Evolutionary conservation across 768 basidiomycete genomes (phyloP).

Genomic region (Cyclocybe cylindracea): DNA sequence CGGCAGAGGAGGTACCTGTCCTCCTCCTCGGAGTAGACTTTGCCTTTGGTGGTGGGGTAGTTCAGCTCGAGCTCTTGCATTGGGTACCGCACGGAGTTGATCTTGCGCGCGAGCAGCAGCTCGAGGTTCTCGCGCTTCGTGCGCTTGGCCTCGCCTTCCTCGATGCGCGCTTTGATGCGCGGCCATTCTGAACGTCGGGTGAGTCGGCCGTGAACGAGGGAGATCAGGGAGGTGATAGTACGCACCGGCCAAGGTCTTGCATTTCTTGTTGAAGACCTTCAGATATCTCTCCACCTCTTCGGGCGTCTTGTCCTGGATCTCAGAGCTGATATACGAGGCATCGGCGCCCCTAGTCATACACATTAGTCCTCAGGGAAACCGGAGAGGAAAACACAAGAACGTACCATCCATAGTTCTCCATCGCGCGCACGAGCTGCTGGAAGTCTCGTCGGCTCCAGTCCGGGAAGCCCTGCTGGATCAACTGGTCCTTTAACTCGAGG

Average conservation of each 20-base stretch:
- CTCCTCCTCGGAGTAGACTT: constrained; percentile 95
- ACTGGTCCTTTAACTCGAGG: constrained; percentile 73
- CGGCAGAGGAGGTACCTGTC: constrained; percentile 93
- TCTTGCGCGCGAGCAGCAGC: constrained; percentile 78
- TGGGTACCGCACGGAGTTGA: constrained; percentile 80
- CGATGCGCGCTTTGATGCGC: constrained; percentile 79
- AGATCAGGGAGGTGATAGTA: not conserved
- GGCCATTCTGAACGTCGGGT: constrained; percentile 60
- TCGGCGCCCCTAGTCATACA: constrained; percentile 53
- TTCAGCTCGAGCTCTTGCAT: constrained; percentile 97
- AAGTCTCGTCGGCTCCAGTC: constrained; percentile 94
- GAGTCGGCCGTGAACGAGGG: not conserved
- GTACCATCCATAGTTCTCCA: constrained; percentile 73
- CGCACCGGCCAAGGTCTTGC: constrained; percentile 80
- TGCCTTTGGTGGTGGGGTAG: constrained; percentile 95
- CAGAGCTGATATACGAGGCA: constrained; percentile 69
- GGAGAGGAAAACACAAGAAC: constrained; percentile 17
- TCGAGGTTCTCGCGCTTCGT: constrained; percentile 83
- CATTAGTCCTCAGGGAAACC: not conserved
- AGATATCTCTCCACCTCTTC: constrained; percentile 82
- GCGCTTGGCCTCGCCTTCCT: constrained; percentile 88
- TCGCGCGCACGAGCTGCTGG: constrained; percentile 81
- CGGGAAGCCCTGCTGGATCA: constrained; percentile 77
- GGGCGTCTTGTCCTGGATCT: constrained; percentile 82
- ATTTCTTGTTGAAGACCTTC: constrained; percentile 84